These are phyloP conservation scores for Penicillium sp. DNA, from an alignment of 2,329 filamentous ascomycete genomes.

Conservation along the genomic window DNA sequence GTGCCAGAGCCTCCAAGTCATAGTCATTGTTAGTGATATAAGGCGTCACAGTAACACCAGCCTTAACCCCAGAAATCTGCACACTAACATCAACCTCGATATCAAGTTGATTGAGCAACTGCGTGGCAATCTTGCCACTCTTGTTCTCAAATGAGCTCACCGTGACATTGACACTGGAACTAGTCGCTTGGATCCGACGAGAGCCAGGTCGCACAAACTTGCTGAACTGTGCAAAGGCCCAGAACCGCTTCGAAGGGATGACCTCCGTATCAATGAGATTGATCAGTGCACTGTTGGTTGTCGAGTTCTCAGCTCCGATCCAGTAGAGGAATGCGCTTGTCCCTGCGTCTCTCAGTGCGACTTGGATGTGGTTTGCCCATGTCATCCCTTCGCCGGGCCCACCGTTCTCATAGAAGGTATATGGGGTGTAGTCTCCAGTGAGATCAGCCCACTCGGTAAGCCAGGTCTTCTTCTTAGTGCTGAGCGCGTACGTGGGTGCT, in stretches of 20 bases:
- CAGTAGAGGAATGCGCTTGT: slow-evolving; percentile 57
- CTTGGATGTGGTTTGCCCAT: slow-evolving; percentile 57
- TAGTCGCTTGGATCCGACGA: not conserved
- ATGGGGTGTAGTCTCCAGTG: slow-evolving; percentile 35
- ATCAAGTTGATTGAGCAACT: not conserved
- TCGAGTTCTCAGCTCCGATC: slow-evolving; percentile 41
- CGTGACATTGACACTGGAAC: not conserved
- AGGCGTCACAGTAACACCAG: not conserved
- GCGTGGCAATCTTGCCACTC: not conserved
- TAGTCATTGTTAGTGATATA: not conserved
- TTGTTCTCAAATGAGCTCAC: not conserved
- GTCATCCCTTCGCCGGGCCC: slow-evolving; percentile 47
- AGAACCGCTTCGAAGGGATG: not conserved
- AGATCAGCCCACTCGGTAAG: slow-evolving; percentile 54
- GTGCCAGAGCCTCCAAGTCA: not conserved
- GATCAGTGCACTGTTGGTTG: not conserved
- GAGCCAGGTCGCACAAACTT: not conserved
- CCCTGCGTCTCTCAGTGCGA: slow-evolving; percentile 48
- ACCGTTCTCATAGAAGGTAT: slow-evolving; percentile 39
- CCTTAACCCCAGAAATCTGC: not conserved
- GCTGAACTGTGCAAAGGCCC: slow-evolving; percentile 1
- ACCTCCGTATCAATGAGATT: slow-evolving; percentile 6
- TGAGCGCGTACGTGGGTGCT: slow-evolving; percentile 41
- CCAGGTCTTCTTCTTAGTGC: slow-evolving; percentile 50
- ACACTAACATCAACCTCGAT: not conserved